These are phyloP conservation scores for Echium plantagineum DNA, from an alignment of 257 asterid genomes.

Conservation along the genomic window DNA sequence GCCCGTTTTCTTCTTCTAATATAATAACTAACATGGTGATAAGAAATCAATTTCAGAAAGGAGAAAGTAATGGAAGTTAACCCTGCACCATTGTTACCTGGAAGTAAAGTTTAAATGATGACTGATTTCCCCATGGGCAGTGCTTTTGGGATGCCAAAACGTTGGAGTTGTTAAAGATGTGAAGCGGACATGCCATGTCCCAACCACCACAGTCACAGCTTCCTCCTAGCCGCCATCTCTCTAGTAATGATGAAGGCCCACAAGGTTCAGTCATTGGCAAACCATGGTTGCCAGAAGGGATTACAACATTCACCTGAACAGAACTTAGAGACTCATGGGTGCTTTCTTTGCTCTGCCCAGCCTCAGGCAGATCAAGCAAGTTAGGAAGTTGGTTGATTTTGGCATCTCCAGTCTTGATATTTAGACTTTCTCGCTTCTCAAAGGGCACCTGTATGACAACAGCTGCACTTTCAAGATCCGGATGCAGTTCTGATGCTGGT, in stretches of 20 bases:
- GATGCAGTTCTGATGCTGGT: conserved; percentile 34
- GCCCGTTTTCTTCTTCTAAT: no score
- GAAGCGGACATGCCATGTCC: conserved; percentile 91
- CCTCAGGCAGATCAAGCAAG: conserved; percentile 32
- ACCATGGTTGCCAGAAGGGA: conserved; percentile 79
- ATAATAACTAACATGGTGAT: no score
- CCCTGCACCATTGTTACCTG: conserved; percentile 38
- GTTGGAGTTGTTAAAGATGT: conserved; percentile 37
- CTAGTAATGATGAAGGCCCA: conserved; percentile 68
- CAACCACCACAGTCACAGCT: conserved; percentile 98
- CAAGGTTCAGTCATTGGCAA: conserved; percentile 44
- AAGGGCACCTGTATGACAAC: conserved; percentile 53
- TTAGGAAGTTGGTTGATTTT: conserved; percentile 22
- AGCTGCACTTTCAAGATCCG: conserved; percentile 69
- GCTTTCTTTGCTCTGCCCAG: conserved; percentile 20
- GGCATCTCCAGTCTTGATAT: conserved; percentile 33
- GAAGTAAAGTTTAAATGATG: conserved; percentile 45
- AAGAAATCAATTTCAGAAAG: background rate
- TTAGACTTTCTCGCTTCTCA: conserved; percentile 62
- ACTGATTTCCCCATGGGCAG: conserved; percentile 25
- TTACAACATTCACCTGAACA: conserved; percentile 57
- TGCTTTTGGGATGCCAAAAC: conserved; percentile 26
- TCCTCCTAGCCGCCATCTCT: conserved; percentile 89
- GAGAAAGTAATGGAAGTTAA: no score
- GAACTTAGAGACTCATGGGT: conserved; percentile 11